phyloP scores from a whole-genome alignment of 1,284 basidiomycete species.

The Leccinum pseudoinsigne region DNA sequence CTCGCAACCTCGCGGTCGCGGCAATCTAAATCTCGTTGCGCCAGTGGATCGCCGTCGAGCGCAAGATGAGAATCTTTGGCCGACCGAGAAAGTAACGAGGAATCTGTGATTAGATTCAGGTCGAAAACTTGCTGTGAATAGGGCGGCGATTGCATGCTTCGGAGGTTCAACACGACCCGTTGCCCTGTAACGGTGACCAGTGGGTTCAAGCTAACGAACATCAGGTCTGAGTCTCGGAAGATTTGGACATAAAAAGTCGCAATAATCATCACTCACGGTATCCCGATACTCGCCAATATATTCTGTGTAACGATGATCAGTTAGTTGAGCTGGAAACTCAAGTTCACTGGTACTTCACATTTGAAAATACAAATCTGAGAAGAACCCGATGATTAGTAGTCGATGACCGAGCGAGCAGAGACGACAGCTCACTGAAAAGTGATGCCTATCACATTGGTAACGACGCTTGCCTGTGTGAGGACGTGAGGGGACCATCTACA shows the following conservation, averaged over 20 bases:
- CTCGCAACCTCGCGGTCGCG: neutral
- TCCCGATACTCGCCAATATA: neutral
- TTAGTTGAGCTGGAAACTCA: neutral
- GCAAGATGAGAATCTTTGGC: neutral
- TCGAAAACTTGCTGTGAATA: neutral
- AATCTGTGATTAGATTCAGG: neutral
- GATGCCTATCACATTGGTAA: no score
- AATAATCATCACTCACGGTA: neutral
- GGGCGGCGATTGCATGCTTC: neutral
- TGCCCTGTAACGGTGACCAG: neutral
- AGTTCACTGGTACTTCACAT: neutral
- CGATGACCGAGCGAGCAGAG: no score
- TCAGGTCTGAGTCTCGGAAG: neutral
- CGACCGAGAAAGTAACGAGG: neutral
- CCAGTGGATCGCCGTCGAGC: neutral
- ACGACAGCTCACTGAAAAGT: no score
- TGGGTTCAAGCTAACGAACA: neutral
- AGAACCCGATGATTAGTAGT: no score
- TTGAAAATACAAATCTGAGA: neutral
- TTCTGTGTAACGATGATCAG: neutral
- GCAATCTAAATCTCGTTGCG: neutral
- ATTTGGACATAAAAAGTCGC: neutral
- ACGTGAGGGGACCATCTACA: no score
- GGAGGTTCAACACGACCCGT: neutral
- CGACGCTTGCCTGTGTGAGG: no score